A percentile compares a stretch with the other conserved stretches of the same genome.
Evolutionary conservation across 768 basidiomycete species (phyloP).

Genomic region (Amanita inopinata): DNA sequence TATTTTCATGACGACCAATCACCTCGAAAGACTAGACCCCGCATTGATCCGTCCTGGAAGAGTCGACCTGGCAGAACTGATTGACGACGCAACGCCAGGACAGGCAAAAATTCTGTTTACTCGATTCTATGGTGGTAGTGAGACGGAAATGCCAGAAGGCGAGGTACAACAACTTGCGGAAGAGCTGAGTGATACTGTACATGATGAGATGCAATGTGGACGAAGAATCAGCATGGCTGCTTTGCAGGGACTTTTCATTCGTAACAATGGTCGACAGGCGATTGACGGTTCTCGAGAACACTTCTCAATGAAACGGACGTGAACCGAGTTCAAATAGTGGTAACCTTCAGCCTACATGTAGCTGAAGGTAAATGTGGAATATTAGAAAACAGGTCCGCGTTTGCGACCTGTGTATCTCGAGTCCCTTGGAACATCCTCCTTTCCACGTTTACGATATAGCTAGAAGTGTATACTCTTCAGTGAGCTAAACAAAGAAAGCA

Average conservation of each 20-base stretch:
- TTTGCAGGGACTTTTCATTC: conserved; percentile 91
- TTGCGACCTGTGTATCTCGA: conserved; percentile 92
- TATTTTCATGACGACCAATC: conserved; percentile 99
- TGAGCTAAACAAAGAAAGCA: conserved; percentile 1
- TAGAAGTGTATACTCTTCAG: conserved; percentile 19
- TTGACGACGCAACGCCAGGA: conserved; percentile 78
- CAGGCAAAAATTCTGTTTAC: conserved; percentile 76
- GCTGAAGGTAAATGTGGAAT: conserved; percentile 13
- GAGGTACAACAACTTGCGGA: conserved; percentile 36
- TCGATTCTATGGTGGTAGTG: conserved; percentile 66
- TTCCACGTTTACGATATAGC: conserved; percentile 80
- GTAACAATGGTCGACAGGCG: conserved; percentile 49
- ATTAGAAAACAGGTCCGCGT: conserved; percentile 68
- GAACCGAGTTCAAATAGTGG: background rate
- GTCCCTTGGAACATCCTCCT: conserved; percentile 74
- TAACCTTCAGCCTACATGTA: conserved; percentile 4
- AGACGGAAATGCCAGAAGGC: conserved; percentile 22
- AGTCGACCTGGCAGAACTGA: conserved; percentile 75
- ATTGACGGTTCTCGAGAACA: conserved; percentile 39
- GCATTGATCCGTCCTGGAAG: conserved; percentile 94
- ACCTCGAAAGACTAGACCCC: conserved; percentile 78
- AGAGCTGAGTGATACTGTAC: conserved; percentile 44
- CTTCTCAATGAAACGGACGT: conserved; percentile 22
- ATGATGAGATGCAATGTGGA: conserved; percentile 39
- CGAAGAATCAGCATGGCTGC: conserved; percentile 88